Evolutionary conservation across 177 flowering plant species (phyloP), one percentile per base, ranked within the genome.

Genomic region (Vitis hybrid): DNA sequence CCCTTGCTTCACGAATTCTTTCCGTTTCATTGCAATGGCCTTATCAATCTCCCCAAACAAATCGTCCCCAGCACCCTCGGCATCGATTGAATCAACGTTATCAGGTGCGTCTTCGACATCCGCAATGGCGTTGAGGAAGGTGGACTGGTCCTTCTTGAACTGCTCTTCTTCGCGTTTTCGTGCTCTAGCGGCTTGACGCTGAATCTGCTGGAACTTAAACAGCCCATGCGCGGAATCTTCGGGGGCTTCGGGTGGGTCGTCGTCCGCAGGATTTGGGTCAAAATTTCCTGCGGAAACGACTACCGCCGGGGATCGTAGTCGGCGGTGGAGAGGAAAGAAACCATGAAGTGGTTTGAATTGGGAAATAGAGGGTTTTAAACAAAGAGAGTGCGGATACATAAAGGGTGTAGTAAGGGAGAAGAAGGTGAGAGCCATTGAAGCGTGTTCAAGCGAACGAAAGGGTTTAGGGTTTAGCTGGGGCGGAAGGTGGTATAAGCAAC

Each of bases 221-320:
- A 95, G 83, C 0, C 99, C 99, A 49, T 92, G 99, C n/a, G 64
- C 84, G 11, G 92, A 69, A 69, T 93, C 98, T 62, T 95, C 99
- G 0, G 90, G 86, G 15, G 94, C 93, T 72, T 95, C 99, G 0
- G 98, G 98, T 3, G 99, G 99, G 81, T 95, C 98, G 66, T 90
- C 88, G 56, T 88, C 97, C 0, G 91, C 55, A 0, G 99, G 91
- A 56, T 68, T 68, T 2, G 98, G 96, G 77, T 88, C 85, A 80
- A 53, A 88, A 12, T 87, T 89, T 0, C 90, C 90, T 69, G 83
- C 89, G 2, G 87, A 83, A 38, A 85, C 89, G 47, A 85, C 76
- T 68, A 90, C 90, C 3, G 71, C 13, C 13, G 74, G 72, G 7
- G 63, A 19, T 6, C 44, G 67, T 18, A 62, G 63, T 2, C 49